Evolutionary conservation across 1,139 yeast species (phyloP), one percentile per base, ranked within the genome.

Genomic region (Diutina scorzettiae): DNA sequence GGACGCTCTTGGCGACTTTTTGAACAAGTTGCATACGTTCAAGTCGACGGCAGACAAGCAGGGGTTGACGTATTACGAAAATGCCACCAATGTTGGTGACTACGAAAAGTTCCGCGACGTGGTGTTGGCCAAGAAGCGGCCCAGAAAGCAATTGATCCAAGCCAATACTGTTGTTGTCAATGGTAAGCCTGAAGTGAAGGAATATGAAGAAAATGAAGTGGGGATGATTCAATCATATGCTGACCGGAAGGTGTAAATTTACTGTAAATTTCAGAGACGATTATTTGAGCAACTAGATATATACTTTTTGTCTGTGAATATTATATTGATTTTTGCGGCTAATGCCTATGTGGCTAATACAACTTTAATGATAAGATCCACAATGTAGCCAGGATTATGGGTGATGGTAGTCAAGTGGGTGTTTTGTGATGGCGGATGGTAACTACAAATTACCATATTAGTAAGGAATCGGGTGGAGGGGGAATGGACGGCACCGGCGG

Each of bases 121-220:
- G 39, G 87, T 86, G 17, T 63, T 85, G 48, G 64, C 65, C 43
- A 81, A 83, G 57, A 83, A 85, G 61, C 66, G 79, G 49, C 94
- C 96, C 47, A 73, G 96, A 57, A 81, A 79, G 58, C 93, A 84
- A 57, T 73, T 81, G 53, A 77, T 86, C 45, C 96, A 86, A 62
- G 85, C 86, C 29, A 86, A 86, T 59, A 81, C 93, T 6, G 53
- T 62, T 23, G 47, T 73, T 37, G 53, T 56, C 7, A 56, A 51
- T 5, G 66, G 60, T 20, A 51, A 53, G n/a, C 77, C 83, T 30
- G 70, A 62, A 36, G 69, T 84, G 28, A 69, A 66, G 47, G 94
- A 83, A 55, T 86, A 86, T 52, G 81, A 76, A 19, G 89, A 83
- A 54, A 67, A 78, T n/a, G 78, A 77, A 50, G 65, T 66, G 31